Conservation (phyloP, 495 filamentous ascomycete species). For the Hypoxylon intermedium region DNA sequence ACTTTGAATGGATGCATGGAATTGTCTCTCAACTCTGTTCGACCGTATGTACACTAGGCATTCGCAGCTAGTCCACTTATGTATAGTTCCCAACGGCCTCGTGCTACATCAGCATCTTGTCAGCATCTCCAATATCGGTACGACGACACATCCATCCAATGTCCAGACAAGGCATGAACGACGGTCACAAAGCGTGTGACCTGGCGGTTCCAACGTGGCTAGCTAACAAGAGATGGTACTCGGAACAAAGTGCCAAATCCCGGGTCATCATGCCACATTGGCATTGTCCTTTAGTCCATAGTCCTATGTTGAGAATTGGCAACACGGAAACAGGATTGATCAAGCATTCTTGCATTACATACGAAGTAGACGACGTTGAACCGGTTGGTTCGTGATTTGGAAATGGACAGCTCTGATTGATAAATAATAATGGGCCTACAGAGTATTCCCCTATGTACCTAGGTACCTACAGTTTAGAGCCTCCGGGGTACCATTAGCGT, state of each 20-base stretch:
- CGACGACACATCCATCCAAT: not conserved
- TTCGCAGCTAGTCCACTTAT: conserved; percentile 12
- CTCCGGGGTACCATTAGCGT: conserved; percentile 41
- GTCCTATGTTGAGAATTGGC: not conserved
- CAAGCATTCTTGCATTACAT: not conserved
- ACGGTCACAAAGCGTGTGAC: conserved; percentile 13
- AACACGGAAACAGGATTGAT: not conserved
- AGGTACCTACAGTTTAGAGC: conserved; percentile 29
- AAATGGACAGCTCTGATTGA: conserved; percentile 20
- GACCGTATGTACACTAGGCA: conserved; percentile 22
- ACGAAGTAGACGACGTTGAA: conserved; percentile 3
- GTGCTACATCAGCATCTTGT: conserved; percentile 12
- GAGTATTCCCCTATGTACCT: conserved; percentile 10
- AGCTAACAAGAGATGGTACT: not conserved
- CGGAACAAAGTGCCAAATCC: not conserved
- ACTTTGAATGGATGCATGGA: conserved; percentile 4
- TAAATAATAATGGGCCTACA: conserved; percentile 13
- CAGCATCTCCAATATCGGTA: conserved; percentile 4
- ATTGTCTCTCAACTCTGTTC: conserved; percentile 11
- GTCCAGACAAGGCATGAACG: not conserved
- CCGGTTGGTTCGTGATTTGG: conserved; percentile 13
- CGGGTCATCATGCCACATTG: conserved; percentile 15
- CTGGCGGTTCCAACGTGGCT: conserved; percentile 12
- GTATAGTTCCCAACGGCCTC: conserved; percentile 22
- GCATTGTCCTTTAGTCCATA: not conserved